Base-by-base conservation (phyloP, 805 yeast genomes). In the Nakazawaea wickerhamii region DNA sequence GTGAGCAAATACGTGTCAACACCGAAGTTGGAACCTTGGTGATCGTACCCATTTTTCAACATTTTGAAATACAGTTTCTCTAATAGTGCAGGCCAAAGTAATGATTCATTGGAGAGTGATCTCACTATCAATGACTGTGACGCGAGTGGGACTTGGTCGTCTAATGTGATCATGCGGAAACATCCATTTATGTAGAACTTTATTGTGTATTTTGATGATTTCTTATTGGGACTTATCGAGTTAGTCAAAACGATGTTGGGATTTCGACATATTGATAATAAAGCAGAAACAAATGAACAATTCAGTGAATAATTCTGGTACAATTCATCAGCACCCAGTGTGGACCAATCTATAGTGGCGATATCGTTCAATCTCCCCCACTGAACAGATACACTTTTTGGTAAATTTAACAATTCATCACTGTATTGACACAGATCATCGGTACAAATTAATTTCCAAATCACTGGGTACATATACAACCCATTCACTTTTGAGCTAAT, bases 21-120 rank as follows among this genome's bases (percentile, higher is more conserved):
- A 2, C 84, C 83, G 53, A 85, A 76, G 55, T 88, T 86, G 0
- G 95, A 86, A 0, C 96, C 96, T 1, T 57, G 53, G 36, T 79
- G 74, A n/a, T 65, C 64, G 51, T 82, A 82, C 3, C 87, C 83
- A 21, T 59, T 46, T 2, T 65, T 61, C 1, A 60, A 70, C 0
- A 82, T 56, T 50, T 76, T 75, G 45, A 88, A 62, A 53, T 77
- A 84, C 0, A 95, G 93, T 51, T 84, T 80, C 57, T 89, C 96
- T 1, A 85, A 49, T n/a, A 86, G 50, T 0, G 86, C 83, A 0
- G 90, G 90, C 84, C 88, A 81, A 4, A 58, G 50, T 3, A 75
- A 49, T 1, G 48, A 26, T 3, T 50, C 55, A 44, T 66, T 59
- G 2, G 63, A 42, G 4, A 50, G 44, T 4, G 77, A 72, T 17